Evolutionary conservation across 1,139 yeast genomes (phyloP).

Genomic region (Suhomyces terraborum): DNA sequence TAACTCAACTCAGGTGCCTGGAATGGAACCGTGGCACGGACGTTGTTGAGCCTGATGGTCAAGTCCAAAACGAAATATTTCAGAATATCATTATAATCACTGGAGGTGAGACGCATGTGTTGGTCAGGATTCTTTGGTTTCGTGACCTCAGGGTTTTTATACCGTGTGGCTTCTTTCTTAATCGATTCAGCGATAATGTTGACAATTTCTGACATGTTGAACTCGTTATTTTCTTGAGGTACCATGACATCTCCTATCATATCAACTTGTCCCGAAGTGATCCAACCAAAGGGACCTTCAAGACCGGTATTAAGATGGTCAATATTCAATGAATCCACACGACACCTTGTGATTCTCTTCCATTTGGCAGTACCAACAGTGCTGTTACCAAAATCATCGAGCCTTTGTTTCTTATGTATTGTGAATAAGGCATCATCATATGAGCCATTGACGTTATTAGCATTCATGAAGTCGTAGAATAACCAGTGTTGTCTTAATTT

Average conservation of each 20-base stretch:
- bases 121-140: constrained; percentile 28
- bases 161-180: constrained; percentile 42
- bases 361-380: constrained; percentile 33
- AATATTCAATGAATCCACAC: constrained; percentile 82
- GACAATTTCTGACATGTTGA: constrained; percentile 45
- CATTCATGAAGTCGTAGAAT: constrained; percentile 81
- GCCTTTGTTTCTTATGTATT: constrained; percentile 73
- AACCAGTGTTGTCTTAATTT: constrained; percentile 89
- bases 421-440: constrained; percentile 93
- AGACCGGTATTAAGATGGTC: constrained; percentile 90
- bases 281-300: constrained; percentile 97
- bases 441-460: constrained; percentile 84
- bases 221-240: constrained; percentile 58
- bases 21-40: constrained; percentile 85
- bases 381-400: constrained; percentile 40
- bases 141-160: constrained; percentile 39
- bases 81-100: constrained; percentile 37
- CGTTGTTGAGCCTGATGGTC: constrained; percentile 76
- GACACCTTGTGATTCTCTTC: constrained; percentile 70
- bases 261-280: constrained; percentile 85
- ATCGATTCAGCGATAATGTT: constrained; percentile 42
- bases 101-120: constrained; percentile 29
- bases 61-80: constrained; percentile 76
- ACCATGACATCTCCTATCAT: constrained; percentile 88
- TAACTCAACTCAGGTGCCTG: constrained; percentile 83